These are phyloP conservation scores for Arbutus unedo DNA, from an alignment of 148 eudicot genomes.

Conservation along the genomic window DNA sequence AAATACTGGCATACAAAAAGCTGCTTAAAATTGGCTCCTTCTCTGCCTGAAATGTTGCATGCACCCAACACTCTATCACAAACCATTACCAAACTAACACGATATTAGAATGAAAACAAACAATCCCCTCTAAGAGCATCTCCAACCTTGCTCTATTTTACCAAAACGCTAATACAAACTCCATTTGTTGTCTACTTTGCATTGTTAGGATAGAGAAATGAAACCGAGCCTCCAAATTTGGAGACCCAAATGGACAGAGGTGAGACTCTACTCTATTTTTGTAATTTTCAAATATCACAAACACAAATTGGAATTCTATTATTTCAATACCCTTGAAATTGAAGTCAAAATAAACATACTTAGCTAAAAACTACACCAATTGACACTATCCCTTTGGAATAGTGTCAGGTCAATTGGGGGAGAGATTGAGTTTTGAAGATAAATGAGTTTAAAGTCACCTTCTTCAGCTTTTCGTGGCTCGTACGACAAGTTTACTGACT, in stretches of 20 bases:
- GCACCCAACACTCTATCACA: not conserved
- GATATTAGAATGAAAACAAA: not conserved
- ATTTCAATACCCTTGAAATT: not conserved
- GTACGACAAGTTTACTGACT: too few species aligned
- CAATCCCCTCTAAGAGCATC: not conserved
- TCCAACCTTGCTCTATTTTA: not conserved
- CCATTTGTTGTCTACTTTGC: not conserved
- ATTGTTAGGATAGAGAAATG: not conserved
- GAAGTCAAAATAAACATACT: not conserved
- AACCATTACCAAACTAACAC: not conserved
- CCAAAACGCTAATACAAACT: not conserved
- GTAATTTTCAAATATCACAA: not conserved
- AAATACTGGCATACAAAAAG: constrained; percentile 56
- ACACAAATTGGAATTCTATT: not conserved
- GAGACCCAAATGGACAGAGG: not conserved
- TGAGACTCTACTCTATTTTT: not conserved
- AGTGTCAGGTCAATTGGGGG: not conserved
- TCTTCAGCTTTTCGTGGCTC: too few species aligned
- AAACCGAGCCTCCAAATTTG: not conserved
- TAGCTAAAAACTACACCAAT: not conserved
- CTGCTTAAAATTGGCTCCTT: constrained; percentile 66
- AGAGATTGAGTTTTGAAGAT: not conserved
- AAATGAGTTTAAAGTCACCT: not conserved
- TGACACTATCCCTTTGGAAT: not conserved
- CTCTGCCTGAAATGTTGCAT: constrained; percentile 44